These are phyloP conservation scores for Suhomyces faveliae DNA, from an alignment of 805 yeast genomes.

Conservation along the genomic window DNA sequence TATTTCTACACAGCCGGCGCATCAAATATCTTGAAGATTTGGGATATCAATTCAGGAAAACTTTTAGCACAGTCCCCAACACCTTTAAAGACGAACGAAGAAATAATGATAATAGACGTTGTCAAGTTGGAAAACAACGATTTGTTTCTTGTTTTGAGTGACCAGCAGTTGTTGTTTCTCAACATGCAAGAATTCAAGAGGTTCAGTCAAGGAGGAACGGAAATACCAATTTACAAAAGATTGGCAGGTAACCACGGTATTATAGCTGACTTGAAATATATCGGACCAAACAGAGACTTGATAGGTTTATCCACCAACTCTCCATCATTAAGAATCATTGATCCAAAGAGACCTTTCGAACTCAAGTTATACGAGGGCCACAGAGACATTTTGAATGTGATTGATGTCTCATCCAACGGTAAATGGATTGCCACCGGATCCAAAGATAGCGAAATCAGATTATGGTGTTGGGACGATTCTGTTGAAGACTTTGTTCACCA, in stretches of 20 bases:
- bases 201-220: constrained; percentile 14
- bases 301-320: constrained; percentile 93
- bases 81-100: constrained; percentile 66
- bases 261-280: constrained; percentile 81
- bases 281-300: constrained; percentile 56
- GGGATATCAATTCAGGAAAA: constrained; percentile 54
- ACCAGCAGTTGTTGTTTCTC: constrained; percentile 71
- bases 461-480: constrained; percentile 69
- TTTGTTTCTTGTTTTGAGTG: constrained; percentile 64
- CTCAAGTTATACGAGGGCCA: constrained; percentile 76
- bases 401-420: constrained; percentile 80
- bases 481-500: constrained; percentile 40
- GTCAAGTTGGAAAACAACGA: constrained; percentile 34
- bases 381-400: constrained; percentile 73
- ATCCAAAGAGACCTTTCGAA: constrained; percentile 58
- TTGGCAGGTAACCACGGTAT: constrained; percentile 96
- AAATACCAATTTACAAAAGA: constrained; percentile 47
- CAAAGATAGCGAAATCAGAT: constrained; percentile 79
- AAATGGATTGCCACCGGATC: constrained; percentile 89
- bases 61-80: constrained; percentile 44
- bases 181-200: constrained; percentile 25
- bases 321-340: constrained; percentile 76
- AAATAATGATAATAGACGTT: constrained; percentile 65
- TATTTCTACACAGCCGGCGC: constrained; percentile 76
- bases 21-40: constrained; percentile 62